Percentiles rank a stretch among this genome's conserved stretches.
phyloP scores from a whole-genome alignment of 768 basidiomycete genomes.

The Dioszegia aurantiaca region DNA sequence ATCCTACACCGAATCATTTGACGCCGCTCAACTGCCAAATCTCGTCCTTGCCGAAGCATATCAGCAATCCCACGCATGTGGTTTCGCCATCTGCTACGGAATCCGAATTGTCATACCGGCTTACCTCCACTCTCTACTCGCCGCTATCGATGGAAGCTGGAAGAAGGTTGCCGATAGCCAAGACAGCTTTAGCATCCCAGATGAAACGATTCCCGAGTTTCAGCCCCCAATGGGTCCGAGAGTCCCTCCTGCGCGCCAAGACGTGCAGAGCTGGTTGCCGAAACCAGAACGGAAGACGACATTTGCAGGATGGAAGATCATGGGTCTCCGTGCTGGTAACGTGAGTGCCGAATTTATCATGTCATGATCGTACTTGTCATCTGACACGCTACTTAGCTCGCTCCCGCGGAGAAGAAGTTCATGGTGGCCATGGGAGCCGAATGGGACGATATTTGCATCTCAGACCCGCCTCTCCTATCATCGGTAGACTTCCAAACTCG shows the following conservation, averaged over 20 bases:
- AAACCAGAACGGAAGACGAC: constrained; percentile 23
- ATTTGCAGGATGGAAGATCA: constrained; percentile 36
- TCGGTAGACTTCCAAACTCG: constrained; percentile 24
- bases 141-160: constrained; percentile 25
- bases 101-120: constrained; percentile 34
- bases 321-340: constrained; percentile 27
- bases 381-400: constrained; percentile 9
- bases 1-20: constrained; percentile 29
- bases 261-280: constrained; percentile 29
- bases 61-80: constrained; percentile 26
- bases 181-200: constrained; percentile 37
- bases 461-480: constrained; percentile 17
- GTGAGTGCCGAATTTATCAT: constrained; percentile 16
- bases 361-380: no score
- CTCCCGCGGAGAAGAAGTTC: constrained; percentile 32
- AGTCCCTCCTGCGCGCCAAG: constrained; percentile 17
- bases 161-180: constrained; percentile 37
- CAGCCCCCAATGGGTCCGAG: constrained; percentile 25
- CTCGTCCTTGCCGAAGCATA: constrained; percentile 30
- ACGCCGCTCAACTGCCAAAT: constrained; percentile 21
- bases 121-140: constrained; percentile 26
- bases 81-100: constrained; percentile 39
- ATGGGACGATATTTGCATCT: constrained; percentile 34
- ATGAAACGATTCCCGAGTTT: constrained; percentile 17
- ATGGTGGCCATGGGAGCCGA: constrained; percentile 41